These are phyloP conservation scores for Leccinum arenicola DNA, from an alignment of 768 basidiomycete species.

Conservation along the genomic window DNA sequence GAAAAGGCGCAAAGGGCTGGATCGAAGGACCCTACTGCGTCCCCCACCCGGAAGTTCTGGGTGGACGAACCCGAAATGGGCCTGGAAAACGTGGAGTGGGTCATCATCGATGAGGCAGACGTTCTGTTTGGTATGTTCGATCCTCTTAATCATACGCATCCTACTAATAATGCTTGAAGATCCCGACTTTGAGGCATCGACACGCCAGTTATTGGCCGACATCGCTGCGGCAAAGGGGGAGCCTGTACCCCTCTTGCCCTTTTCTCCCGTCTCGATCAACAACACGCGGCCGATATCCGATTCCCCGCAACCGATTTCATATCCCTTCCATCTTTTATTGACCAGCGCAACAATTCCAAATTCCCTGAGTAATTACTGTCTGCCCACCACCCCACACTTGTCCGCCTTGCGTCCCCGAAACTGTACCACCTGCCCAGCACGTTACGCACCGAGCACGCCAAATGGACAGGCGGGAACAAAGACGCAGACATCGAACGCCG, in stretches of 20 bases:
- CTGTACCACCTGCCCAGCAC: conserved; percentile 75
- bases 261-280: conserved; percentile 19
- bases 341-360: conserved; percentile 87
- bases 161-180: conserved; percentile 45
- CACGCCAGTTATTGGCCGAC: conserved; percentile 65
- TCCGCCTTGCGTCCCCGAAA: conserved; percentile 76
- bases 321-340: conserved; percentile 80
- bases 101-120: conserved; percentile 89
- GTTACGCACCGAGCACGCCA: conserved; percentile 69
- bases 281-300: conserved; percentile 5
- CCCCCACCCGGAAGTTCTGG: conserved; percentile 34
- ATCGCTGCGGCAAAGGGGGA: conserved; percentile 59
- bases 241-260: conserved; percentile 15
- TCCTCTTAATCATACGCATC: background rate
- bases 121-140: conserved; percentile 70
- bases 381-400: conserved; percentile 55
- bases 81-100: conserved; percentile 77
- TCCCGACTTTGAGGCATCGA: conserved; percentile 77
- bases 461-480: conserved; percentile 79
- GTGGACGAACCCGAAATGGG: conserved; percentile 56
- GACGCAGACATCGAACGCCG: conserved; percentile 76
- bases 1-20: conserved; percentile 24
- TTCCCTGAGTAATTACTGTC: conserved; percentile 65
- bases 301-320: conserved; percentile 31
- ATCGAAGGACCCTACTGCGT: conserved; percentile 19